Conservation (phyloP, 1,284 basidiomycete genomes). For the Trichosporon asahii region DNA sequence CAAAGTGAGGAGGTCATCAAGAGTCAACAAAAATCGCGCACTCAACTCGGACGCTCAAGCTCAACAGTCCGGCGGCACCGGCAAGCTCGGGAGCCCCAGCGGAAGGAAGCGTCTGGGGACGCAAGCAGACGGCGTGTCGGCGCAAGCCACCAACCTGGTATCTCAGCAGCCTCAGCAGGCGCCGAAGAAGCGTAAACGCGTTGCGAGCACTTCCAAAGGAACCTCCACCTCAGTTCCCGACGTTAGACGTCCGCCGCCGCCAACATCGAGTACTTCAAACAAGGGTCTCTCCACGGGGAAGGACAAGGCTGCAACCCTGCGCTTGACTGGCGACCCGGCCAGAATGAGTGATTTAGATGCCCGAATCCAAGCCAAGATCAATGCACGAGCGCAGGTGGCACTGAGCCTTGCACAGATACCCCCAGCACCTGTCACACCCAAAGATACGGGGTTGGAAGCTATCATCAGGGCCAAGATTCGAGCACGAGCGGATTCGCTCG, state of each 20-base stretch:
- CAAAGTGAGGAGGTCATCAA: background rate
- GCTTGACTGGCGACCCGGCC: background rate
- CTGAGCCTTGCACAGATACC: background rate
- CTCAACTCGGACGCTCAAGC: background rate
- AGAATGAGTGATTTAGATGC: background rate
- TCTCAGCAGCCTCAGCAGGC: background rate
- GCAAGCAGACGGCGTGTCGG: background rate
- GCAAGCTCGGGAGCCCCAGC: background rate
- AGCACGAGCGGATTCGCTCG: background rate
- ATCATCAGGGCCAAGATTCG: background rate
- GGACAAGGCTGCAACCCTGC: background rate
- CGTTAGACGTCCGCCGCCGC: background rate
- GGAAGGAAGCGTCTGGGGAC: background rate
- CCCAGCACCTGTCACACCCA: background rate
- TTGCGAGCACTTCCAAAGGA: background rate
- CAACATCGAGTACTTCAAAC: background rate
- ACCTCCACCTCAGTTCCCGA: background rate
- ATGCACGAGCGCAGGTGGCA: slow-evolving; percentile 5
- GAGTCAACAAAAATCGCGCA: background rate
- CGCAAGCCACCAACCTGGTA: background rate
- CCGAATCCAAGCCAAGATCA: background rate
- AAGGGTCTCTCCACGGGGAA: background rate
- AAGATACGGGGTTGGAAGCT: background rate
- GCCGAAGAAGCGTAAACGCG: background rate
- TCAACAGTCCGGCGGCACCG: background rate